Evolutionary conservation across 2,329 filamentous ascomycete species (phyloP).

Genomic region (Colletotrichum tofieldiae): DNA sequence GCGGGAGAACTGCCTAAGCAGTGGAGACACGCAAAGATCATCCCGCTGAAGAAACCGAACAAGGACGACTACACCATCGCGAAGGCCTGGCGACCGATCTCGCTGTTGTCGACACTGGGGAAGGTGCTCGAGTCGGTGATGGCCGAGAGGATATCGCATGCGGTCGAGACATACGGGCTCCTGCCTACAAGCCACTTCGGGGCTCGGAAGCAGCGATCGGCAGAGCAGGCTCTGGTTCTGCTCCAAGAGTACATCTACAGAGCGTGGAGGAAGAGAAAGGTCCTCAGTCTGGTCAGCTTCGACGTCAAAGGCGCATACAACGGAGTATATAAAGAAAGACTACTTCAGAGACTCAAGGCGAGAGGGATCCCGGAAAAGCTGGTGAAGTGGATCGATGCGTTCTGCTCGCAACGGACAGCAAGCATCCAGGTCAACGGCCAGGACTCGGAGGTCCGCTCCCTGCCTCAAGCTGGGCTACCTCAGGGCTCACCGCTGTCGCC

Average conservation of each 20-base stretch:
- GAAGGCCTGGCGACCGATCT: slow-evolving; percentile 49
- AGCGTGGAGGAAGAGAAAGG: no score
- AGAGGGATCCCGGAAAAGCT: no score
- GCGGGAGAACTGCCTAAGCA: background rate
- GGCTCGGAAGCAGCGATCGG: slow-evolving; percentile 17
- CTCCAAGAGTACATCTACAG: no score
- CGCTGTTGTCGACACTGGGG: slow-evolving; percentile 47
- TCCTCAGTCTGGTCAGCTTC: no score
- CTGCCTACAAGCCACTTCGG: slow-evolving; percentile 20
- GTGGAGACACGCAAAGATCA: slow-evolving; percentile 45
- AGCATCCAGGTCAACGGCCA: no score
- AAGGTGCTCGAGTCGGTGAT: slow-evolving; percentile 40
- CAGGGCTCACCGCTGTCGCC: background rate
- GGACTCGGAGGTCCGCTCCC: no score
- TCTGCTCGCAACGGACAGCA: no score
- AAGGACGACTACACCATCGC: slow-evolving; percentile 48
- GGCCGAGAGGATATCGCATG: slow-evolving; percentile 11
- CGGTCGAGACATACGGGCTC: slow-evolving; percentile 9
- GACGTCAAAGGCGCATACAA: no score
- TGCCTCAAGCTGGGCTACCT: no score
- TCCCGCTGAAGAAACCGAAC: slow-evolving; percentile 50
- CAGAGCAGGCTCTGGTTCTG: slow-evolving; percentile 32
- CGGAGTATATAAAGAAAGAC: no score
- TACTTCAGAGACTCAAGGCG: no score
- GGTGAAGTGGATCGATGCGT: no score